Percentiles rank a stretch among this genome's conserved stretches.
Conservation (phyloP, 805 yeast genomes). For the Jamesozyma hellenica region DNA sequence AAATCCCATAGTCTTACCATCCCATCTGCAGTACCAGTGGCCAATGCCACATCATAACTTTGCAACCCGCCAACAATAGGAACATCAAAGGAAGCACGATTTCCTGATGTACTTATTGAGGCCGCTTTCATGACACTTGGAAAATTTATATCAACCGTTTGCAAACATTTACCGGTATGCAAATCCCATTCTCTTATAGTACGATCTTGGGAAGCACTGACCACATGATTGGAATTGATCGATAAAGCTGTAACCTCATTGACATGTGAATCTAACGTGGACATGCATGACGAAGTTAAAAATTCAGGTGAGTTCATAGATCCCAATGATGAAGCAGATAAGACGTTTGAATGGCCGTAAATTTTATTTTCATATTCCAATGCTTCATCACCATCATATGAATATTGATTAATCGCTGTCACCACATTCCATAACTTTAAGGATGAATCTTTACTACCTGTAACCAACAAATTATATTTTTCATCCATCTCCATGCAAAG, state of each 20-base stretch:
- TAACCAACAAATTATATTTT: constrained; percentile 31
- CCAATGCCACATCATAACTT: constrained; percentile 65
- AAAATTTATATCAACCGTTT: constrained; percentile 53
- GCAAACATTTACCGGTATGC: constrained; percentile 52
- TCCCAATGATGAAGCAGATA: background rate
- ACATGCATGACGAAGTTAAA: constrained; percentile 23
- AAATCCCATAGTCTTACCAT: constrained; percentile 68
- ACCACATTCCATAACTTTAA: constrained; percentile 50
- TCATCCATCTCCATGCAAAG: constrained; percentile 51
- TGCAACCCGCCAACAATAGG: constrained; percentile 59
- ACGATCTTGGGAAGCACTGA: constrained; percentile 61
- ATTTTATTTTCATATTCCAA: constrained; percentile 13
- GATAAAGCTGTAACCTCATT: constrained; percentile 57
- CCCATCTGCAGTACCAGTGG: constrained; percentile 72
- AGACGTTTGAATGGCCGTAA: constrained; percentile 2
- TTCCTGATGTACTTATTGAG: background rate
- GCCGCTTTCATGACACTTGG: background rate
- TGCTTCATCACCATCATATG: constrained; percentile 7
- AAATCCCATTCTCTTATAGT: constrained; percentile 74
- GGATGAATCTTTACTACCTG: constrained; percentile 57
- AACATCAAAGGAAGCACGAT: constrained; percentile 4
- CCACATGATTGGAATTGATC: constrained; percentile 42
- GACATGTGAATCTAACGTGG: constrained; percentile 52
- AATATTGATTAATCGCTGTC: constrained; percentile 18
- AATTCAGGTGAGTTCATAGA: background rate